Base-by-base conservation (phyloP, 441 rosid genomes). In the Gossypium lobatum region DNA sequence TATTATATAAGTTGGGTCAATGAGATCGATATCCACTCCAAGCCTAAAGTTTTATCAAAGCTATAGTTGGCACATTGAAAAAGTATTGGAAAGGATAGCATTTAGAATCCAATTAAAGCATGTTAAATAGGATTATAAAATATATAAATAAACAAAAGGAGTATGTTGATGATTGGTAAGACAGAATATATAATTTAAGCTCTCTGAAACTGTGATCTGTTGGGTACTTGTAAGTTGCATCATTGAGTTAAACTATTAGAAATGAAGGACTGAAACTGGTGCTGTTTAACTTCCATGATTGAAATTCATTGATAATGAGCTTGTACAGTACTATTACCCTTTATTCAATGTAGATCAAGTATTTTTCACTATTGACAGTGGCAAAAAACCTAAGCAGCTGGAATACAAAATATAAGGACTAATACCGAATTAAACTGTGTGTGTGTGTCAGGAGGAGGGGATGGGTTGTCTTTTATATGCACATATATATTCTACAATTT, bases 241-340 rank as follows among this genome's bases (percentile, higher is more conserved):
- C 45, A 76, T 80, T 76, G 78, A 70, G 26, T 64, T 65, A 31
- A 64, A 80, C 80, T 65, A 71, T 80, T 63, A 75, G n/a, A 60
- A 21, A 23, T 14, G 75, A 64, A 73, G 20, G 57, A 62, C 73
- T 63, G 73, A 58, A 53, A 64, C 72, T 3, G 6, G 6, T 8
- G 53, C 81, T 63, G 72, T 81, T 34, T 73, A 6, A 31, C 63
- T 28, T 81, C 64, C 11, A 83, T 81, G 42, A 81, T 79, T 77
- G 78, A 42, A 48, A 26, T 67, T 58, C 26, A 20, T 45, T 72
- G 64, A 34, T 55, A 1, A 10, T 23, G 34, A 21, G 18, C 34
- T 42, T 20, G 17, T 42, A 64, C 70, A 64, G 70, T 64, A 11
- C 39, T 1, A 28, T 50, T 26, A 8, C 16, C 28, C 70, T 23